These are phyloP conservation scores for Thermochaetoides thermophila DNA, from an alignment of 495 filamentous ascomycete species.

Conservation along the genomic window DNA sequence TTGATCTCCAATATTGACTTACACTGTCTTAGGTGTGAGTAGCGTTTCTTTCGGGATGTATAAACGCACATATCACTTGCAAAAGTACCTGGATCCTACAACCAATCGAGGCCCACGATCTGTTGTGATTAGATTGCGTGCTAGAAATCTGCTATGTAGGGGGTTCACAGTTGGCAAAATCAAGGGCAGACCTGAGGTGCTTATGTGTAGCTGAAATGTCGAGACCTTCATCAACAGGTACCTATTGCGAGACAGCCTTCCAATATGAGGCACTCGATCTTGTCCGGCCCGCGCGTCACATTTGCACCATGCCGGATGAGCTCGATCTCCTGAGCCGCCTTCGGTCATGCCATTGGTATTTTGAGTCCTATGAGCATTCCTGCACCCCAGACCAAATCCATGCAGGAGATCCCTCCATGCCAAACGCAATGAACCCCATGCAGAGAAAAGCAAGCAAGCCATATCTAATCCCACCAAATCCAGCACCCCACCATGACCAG, in stretches of 20 bases:
- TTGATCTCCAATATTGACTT: too few species aligned
- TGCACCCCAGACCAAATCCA: slow-evolving; percentile 25
- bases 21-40: too few species aligned
- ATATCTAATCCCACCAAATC: slow-evolving; percentile 15
- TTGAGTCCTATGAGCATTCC: slow-evolving; percentile 26
- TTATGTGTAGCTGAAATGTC: too few species aligned
- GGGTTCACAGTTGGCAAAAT: too few species aligned
- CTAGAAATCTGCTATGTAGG: too few species aligned
- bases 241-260: too few species aligned
- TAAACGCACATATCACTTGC: too few species aligned
- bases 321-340: slow-evolving; percentile 5
- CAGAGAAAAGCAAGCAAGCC: slow-evolving; percentile 23
- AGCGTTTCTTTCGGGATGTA: too few species aligned
- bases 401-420: slow-evolving; percentile 24
- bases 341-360: slow-evolving; percentile 27
- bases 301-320: slow-evolving; percentile 7
- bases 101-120: not conserved
- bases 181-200: not conserved
- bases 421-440: slow-evolving; percentile 26
- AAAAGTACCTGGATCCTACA: too few species aligned
- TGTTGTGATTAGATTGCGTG: too few species aligned
- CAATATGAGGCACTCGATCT: not conserved
- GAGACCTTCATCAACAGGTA: too few species aligned
- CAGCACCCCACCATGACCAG: slow-evolving; percentile 4
- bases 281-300: slow-evolving; percentile 4